Conservation (phyloP, 257 asterid genomes). For the Hygrophila difformis region DNA sequence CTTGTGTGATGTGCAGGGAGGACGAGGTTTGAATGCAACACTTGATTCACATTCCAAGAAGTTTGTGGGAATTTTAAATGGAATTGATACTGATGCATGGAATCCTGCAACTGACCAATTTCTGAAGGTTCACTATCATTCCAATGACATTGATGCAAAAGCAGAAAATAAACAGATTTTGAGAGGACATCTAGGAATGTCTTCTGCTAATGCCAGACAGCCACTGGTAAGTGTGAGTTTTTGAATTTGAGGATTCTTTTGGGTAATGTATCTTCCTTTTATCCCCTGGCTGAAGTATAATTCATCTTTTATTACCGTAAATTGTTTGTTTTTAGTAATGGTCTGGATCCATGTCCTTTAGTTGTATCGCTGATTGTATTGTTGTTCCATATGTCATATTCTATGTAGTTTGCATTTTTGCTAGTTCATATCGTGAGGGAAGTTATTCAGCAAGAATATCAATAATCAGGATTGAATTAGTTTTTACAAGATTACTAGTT, state of each 20-base stretch:
- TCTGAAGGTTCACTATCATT: constrained; percentile 65
- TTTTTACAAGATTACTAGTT: constrained; percentile 8
- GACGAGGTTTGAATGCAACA: constrained; percentile 68
- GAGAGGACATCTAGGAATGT: constrained; percentile 56
- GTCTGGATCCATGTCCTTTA: background rate
- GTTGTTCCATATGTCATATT: constrained; percentile 2
- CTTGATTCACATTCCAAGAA: constrained; percentile 70
- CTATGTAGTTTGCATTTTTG: background rate
- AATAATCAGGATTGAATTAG: constrained; percentile 2
- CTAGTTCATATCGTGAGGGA: background rate
- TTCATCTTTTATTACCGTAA: background rate
- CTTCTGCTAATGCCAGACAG: constrained; percentile 42
- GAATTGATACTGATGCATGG: constrained; percentile 93
- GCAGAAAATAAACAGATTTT: constrained; percentile 73
- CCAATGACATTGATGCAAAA: constrained; percentile 68
- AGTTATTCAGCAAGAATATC: constrained; percentile 1
- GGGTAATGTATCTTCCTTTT: background rate
- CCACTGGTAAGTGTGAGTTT: constrained; percentile 63
- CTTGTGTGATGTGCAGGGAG: constrained; percentile 52
- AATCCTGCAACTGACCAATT: constrained; percentile 80
- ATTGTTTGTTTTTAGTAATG: background rate
- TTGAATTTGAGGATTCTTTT: constrained; percentile 8
- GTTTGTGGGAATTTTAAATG: constrained; percentile 86
- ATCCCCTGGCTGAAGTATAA: background rate
- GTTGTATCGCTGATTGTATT: background rate